Conservation (phyloP, 2,329 filamentous ascomycete species). For the Raffaelea ambrosiae region DNA sequence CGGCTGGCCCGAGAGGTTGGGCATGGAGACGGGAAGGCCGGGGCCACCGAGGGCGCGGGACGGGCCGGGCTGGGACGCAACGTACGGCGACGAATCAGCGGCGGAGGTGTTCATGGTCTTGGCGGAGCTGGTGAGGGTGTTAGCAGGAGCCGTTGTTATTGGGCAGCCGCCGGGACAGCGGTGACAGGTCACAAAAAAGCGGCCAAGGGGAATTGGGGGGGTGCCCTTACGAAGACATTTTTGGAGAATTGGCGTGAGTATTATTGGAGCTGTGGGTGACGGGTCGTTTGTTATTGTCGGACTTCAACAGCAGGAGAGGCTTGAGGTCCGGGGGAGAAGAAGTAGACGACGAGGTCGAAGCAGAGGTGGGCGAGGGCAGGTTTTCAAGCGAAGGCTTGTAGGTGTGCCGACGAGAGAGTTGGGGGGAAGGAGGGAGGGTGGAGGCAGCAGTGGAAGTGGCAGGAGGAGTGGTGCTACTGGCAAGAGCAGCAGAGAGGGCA, state of each 20-base stretch:
- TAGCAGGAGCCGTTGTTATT: too few relatives aligned
- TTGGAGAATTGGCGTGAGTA: slow-evolving; percentile 1
- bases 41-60: slow-evolving; percentile 7
- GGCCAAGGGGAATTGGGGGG: neutral
- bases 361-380: slow-evolving; percentile 8
- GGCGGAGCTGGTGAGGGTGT: slow-evolving; percentile 3
- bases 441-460: neutral
- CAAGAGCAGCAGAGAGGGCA: too few relatives aligned
- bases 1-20: slow-evolving; percentile 26
- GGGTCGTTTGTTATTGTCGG: neutral
- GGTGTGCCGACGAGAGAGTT: slow-evolving; percentile 5
- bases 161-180: too few relatives aligned
- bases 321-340: slow-evolving; percentile 2
- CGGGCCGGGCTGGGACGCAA: neutral
- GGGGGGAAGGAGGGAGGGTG: neutral
- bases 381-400: slow-evolving; percentile 10
- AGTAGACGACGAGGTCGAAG: neutral
- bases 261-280: neutral
- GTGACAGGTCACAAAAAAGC: neutral
- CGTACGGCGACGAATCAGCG: neutral
- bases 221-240: slow-evolving; percentile 12
- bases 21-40: slow-evolving; percentile 20
- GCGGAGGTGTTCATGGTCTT: slow-evolving; percentile 10
- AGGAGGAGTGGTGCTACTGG: too few relatives aligned
- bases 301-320: slow-evolving; percentile 1